Evolutionary conservation across 805 yeast species (phyloP).

Genomic region (Wickerhamomyces chambardii): DNA sequence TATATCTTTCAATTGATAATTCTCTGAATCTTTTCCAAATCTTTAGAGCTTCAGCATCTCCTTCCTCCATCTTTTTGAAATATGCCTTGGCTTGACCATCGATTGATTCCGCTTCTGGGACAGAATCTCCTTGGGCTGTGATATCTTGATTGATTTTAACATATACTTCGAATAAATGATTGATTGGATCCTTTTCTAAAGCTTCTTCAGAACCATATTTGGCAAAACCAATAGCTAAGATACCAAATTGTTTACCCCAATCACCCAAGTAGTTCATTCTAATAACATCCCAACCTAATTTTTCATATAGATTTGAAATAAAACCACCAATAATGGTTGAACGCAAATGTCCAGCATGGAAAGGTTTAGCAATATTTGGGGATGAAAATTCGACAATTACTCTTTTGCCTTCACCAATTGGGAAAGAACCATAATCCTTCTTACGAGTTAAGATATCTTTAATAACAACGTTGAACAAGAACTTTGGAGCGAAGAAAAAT

Average conservation of each 20-base stretch:
- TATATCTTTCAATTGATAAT: slow-evolving; percentile 80
- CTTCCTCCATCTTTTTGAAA: slow-evolving; percentile 89
- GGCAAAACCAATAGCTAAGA: slow-evolving; percentile 87
- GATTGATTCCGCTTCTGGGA: slow-evolving; percentile 39
- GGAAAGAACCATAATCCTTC: slow-evolving; percentile 60
- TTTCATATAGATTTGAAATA: slow-evolving; percentile 81
- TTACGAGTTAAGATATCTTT: slow-evolving; percentile 58
- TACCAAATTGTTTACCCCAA: slow-evolving; percentile 99
- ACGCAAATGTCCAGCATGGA: slow-evolving; percentile 99
- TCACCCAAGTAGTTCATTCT: slow-evolving; percentile 96
- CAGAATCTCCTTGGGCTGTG: slow-evolving; percentile 39
- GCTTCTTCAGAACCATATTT: slow-evolving; percentile 76
- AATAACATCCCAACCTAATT: slow-evolving; percentile 84
- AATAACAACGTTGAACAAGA: slow-evolving; percentile 60
- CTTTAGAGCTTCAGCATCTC: slow-evolving; percentile 69
- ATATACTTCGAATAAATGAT: slow-evolving; percentile 91
- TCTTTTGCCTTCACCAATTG: slow-evolving; percentile 64
- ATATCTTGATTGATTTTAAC: slow-evolving; percentile 80
- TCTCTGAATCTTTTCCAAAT: slow-evolving; percentile 88
- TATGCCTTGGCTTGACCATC: slow-evolving; percentile 82
- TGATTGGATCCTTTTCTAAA: slow-evolving; percentile 73
- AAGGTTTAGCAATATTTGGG: slow-evolving; percentile 98
- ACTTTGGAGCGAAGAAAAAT: slow-evolving; percentile 66
- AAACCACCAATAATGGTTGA: slow-evolving; percentile 98
- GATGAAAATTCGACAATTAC: slow-evolving; percentile 87